A percentile compares a stretch with the other conserved stretches of the same genome.
Evolutionary conservation across 1,284 basidiomycete species (phyloP).

Genomic region (Trametes versicolor): DNA sequence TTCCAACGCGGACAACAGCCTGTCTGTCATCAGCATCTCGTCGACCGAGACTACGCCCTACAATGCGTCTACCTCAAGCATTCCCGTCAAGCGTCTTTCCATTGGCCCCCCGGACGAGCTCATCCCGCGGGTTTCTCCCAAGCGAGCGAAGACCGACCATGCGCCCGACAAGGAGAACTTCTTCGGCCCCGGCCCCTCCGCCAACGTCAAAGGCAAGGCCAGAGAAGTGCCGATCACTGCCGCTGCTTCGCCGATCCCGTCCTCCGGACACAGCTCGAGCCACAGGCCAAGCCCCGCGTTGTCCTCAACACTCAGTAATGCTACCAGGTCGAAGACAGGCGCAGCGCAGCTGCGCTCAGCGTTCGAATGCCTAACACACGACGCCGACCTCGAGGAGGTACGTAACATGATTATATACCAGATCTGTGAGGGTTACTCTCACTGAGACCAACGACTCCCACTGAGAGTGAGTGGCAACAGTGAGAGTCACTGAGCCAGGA

Average conservation of each 20-base stretch:
- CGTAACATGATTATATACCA: too few relatives aligned
- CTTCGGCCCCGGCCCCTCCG: conserved; percentile 21
- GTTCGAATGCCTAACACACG: conserved; percentile 16
- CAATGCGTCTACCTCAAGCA: conserved; percentile 29
- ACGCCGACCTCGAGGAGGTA: conserved; percentile 28
- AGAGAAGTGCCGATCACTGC: background rate
- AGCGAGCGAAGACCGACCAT: conserved; percentile 38
- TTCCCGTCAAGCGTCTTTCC: conserved; percentile 42
- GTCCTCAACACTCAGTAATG: background rate
- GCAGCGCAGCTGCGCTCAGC: conserved; percentile 1
- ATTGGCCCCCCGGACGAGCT: conserved; percentile 32
- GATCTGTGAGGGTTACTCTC: too few relatives aligned
- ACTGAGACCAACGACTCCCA: too few relatives aligned
- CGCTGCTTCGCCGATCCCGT: background rate
- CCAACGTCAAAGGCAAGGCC: conserved; percentile 38
- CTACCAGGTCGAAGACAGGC: background rate
- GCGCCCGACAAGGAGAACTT: conserved; percentile 43
- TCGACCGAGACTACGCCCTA: conserved; percentile 38
- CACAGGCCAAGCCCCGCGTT: background rate
- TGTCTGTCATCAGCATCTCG: conserved; percentile 32
- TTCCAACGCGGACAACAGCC: conserved; percentile 26
- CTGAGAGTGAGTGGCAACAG: too few relatives aligned
- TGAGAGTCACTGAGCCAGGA: too few relatives aligned
- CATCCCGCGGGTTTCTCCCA: conserved; percentile 29
- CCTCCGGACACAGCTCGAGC: background rate